These are phyloP conservation scores for Neofusicoccum laricinum DNA, from an alignment of 2,329 filamentous ascomycete species.

Conservation along the genomic window DNA sequence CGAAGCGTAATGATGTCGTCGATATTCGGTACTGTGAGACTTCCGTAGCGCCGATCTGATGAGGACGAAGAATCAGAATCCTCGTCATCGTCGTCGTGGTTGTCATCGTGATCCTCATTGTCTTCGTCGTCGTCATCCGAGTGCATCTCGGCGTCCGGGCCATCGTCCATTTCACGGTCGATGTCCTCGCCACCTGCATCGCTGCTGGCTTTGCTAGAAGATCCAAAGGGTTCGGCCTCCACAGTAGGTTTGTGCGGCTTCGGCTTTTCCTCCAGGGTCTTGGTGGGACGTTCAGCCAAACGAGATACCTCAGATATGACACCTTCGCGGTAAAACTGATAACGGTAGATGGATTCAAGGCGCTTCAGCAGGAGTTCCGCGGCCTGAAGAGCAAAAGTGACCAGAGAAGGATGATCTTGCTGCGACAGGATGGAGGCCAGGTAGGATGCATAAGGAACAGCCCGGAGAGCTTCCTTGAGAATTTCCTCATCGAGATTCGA, in stretches of 20 bases:
- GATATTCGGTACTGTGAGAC: slow-evolving; percentile 46
- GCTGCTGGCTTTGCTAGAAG: slow-evolving; percentile 26
- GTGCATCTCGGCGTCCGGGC: slow-evolving; percentile 51
- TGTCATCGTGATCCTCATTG: slow-evolving; percentile 45
- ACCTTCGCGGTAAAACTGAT: slow-evolving; percentile 95
- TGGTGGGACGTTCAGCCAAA: slow-evolving; percentile 57
- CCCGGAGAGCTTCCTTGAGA: slow-evolving; percentile 77
- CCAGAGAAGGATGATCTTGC: slow-evolving; percentile 83
- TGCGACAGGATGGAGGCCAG: slow-evolving; percentile 93
- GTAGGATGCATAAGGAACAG: slow-evolving; percentile 93
- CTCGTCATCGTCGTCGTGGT: slow-evolving; percentile 53
- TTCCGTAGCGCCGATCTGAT: slow-evolving; percentile 32
- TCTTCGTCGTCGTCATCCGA: slow-evolving; percentile 50
- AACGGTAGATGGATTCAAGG: slow-evolving; percentile 83
- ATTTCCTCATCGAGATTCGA: slow-evolving; percentile 87
- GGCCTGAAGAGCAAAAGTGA: slow-evolving; percentile 83
- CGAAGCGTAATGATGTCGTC: slow-evolving; percentile 71
- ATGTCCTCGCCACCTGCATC: slow-evolving; percentile 32
- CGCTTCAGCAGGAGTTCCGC: slow-evolving; percentile 83
- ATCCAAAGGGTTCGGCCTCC: slow-evolving; percentile 25
- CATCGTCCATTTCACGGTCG: slow-evolving; percentile 49
- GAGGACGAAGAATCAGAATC: slow-evolving; percentile 64
- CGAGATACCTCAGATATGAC: slow-evolving; percentile 89
- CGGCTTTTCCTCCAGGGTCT: slow-evolving; percentile 27
- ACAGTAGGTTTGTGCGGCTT: slow-evolving; percentile 22